phyloP scores from a whole-genome alignment of 805 yeast genomes.

The Metschnikowia noctiluminum region DNA sequence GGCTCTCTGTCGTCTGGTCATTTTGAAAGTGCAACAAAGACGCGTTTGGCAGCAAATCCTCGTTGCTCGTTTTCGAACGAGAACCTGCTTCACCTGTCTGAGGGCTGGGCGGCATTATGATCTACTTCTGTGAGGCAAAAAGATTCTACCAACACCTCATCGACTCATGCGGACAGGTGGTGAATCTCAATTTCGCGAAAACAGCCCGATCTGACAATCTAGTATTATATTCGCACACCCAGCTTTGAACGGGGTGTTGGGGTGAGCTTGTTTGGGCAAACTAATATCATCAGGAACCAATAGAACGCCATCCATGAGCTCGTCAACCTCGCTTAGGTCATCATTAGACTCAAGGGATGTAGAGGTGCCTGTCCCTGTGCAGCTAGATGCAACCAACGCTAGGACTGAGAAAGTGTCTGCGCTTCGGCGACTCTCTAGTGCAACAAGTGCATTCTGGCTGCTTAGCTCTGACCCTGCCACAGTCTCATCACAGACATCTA shows the following conservation, averaged over 20 bases:
- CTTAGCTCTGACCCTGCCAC: neutral
- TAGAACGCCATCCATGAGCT: neutral
- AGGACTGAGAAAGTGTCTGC: constrained; percentile 5
- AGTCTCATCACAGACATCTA: neutral
- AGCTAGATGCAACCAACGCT: constrained; percentile 6
- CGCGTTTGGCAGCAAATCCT: neutral
- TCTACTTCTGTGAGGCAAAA: no score
- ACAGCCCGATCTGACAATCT: no score
- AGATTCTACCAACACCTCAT: no score
- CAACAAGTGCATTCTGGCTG: constrained; percentile 14
- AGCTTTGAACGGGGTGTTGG: neutral
- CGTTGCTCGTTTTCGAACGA: neutral
- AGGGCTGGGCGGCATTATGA: neutral
- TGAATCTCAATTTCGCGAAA: no score
- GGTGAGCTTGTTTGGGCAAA: neutral
- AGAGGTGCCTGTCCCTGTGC: constrained; percentile 12
- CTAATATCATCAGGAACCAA: neutral
- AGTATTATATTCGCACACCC: no score
- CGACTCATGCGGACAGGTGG: no score
- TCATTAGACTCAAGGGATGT: constrained; percentile 6
- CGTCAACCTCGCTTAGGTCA: constrained; percentile 1
- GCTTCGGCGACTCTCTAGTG: constrained; percentile 17
- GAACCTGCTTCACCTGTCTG: neutral
- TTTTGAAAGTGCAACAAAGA: neutral
- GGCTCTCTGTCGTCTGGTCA: neutral